Evolutionary conservation across 495 filamentous ascomycete species (phyloP), one percentile per base, ranked within the genome.

Genomic region (Penicillium verhagenii): DNA sequence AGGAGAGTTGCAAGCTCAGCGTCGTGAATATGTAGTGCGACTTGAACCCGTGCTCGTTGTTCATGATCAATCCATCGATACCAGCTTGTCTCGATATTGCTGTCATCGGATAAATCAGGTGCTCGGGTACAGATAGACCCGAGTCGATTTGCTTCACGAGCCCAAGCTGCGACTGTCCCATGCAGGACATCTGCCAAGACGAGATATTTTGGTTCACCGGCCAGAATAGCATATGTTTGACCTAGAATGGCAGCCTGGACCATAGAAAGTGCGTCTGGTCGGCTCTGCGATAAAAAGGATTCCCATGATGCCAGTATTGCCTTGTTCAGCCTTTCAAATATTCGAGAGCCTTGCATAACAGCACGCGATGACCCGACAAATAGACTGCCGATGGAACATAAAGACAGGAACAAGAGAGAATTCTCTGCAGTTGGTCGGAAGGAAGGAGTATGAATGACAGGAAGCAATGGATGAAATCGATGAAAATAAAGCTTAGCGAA

Each of bases 181-280:
- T 73, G 71, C 16, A 75, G 65, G 0, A 65, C 64, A 53, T 75
- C 70, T 5, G 64, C 63, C 5, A 72, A 24, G 14, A 61, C 53
- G 8, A 72, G 57, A 48, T 60, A 50, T 39, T 56, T 70, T 3
- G 69, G 57, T 19, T 60, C 35, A 3, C 72, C 69, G 0, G 72
- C 68, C 23, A 75, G 64, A 14, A 73, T 65, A 16, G 64, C 72
- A 54, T 70, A 75, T 0, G 71, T 73, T 42, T 75, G 72, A 7
- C 72, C 71, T 0, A 75, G 39, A 31, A 72, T 57, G 4, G 69
- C 70, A 0, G 72, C 69, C 51, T 75, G 72, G 2, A 71, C 65
- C 63, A 73, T 66, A 8, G 66, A 66, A 10, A 71, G 50, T 11
- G 68, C 70, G 48, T 72, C 64, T 19, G 57, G 56, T n/a, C 40